Conservation (phyloP, 2,329 filamentous ascomycete genomes). For the Myriosclerotinia scirpicola region DNA sequence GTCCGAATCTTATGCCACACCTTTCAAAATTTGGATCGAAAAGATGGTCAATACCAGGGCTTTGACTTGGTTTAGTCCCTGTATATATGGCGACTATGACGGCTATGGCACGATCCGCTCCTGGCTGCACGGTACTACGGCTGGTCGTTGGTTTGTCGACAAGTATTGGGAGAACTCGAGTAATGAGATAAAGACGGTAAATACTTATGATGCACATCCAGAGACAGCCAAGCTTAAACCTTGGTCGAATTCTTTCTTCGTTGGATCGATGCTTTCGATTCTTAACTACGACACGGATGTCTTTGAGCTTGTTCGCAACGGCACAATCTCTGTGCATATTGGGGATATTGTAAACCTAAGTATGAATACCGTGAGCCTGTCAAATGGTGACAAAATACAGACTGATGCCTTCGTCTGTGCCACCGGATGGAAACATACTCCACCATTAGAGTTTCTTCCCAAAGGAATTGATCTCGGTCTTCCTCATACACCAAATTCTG, state of each 20-base stretch:
- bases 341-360: conserved; percentile 52
- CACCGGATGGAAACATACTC: conserved; percentile 59
- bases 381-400: conserved; percentile 48
- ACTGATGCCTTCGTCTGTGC: conserved; percentile 55
- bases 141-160: conserved; percentile 57
- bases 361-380: conserved; percentile 50
- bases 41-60: conserved; percentile 66
- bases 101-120: conserved; percentile 55
- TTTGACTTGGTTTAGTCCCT: conserved; percentile 73
- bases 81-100: conserved; percentile 66
- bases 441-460: conserved; percentile 54
- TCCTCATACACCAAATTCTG: conserved; percentile 45
- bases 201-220: conserved; percentile 54
- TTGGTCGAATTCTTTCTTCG: conserved; percentile 53
- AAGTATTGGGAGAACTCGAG: conserved; percentile 59
- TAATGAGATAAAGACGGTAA: conserved; percentile 54
- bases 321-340: conserved; percentile 54
- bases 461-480: conserved; percentile 51
- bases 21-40: conserved; percentile 67
- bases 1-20: conserved; percentile 61
- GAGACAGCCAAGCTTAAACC: conserved; percentile 55
- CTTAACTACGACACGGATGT: conserved; percentile 60
- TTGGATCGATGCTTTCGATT: conserved; percentile 57
- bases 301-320: conserved; percentile 54
- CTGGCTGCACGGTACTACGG: conserved; percentile 57